Conservation (phyloP, 2,329 filamentous ascomycete species). For the Dactylellina drechsleri region DNA sequence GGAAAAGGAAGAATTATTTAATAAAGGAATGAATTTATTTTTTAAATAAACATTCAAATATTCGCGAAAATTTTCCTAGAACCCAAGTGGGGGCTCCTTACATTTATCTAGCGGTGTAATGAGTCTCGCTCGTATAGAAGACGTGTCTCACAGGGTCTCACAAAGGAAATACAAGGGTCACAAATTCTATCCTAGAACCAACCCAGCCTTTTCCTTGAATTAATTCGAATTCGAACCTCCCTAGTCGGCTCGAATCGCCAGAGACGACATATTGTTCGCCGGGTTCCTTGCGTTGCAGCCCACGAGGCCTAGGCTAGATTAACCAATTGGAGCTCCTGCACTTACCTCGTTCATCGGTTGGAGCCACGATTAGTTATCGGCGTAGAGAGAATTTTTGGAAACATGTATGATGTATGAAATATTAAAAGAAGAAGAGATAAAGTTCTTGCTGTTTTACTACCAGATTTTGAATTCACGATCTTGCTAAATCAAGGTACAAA, state of each 20-base stretch:
- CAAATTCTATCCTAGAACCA: constrained; percentile 11
- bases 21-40: not conserved
- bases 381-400: not conserved
- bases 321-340: not conserved
- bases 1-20: not conserved
- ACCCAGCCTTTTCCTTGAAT: not conserved
- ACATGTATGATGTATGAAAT: too few relatives aligned
- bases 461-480: not conserved
- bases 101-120: not conserved
- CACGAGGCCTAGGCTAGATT: not conserved
- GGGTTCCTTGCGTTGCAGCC: not conserved
- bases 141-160: constrained; percentile 36
- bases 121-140: not conserved
- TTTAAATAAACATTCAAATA: constrained; percentile 5
- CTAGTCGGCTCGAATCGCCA: too few relatives aligned
- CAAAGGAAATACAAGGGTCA: constrained; percentile 7
- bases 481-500: not conserved
- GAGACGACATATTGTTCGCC: not conserved
- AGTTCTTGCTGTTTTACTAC: not conserved
- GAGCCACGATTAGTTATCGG: constrained; percentile 34
- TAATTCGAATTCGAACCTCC: not conserved
- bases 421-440: too few relatives aligned
- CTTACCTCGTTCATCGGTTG: not conserved
- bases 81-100: constrained; percentile 4
- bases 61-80: not conserved